phyloP scores from a whole-genome alignment of 2,329 filamentous ascomycete genomes.

The Capronia americana region DNA sequence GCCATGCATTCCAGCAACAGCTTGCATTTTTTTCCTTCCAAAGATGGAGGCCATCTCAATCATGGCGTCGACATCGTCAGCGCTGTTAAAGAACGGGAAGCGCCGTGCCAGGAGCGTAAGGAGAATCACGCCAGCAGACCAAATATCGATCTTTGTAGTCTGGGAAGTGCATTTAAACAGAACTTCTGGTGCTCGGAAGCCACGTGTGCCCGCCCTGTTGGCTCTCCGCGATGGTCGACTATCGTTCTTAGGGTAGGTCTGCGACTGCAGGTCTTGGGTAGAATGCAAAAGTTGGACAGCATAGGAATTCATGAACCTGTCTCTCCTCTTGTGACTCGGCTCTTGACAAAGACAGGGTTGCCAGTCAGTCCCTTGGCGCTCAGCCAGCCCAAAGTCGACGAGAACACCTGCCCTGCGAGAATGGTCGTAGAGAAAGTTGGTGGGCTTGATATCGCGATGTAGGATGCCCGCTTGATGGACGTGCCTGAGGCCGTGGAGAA shows the following conservation, averaged over 20 bases:
- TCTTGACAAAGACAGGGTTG: constrained; percentile 85
- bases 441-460: constrained; percentile 96
- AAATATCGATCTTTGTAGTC: constrained; percentile 92
- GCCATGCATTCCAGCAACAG: constrained; percentile 81
- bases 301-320: constrained; percentile 39
- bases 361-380: constrained; percentile 72
- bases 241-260: constrained; percentile 87
- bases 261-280: constrained; percentile 49
- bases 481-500: constrained; percentile 82
- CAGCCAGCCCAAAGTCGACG: constrained; percentile 98
- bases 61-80: constrained; percentile 97
- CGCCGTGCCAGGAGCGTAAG: constrained; percentile 90
- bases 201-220: constrained; percentile 91
- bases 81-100: constrained; percentile 98
- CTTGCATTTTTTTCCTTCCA: constrained; percentile 81
- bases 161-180: constrained; percentile 97
- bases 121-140: constrained; percentile 96
- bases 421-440: constrained; percentile 53
- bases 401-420: constrained; percentile 78
- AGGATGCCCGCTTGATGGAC: constrained; percentile 86
- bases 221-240: constrained; percentile 85
- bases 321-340: constrained; percentile 66
- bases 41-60: constrained; percentile 98
- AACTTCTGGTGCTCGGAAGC: constrained; percentile 95
- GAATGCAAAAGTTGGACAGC: constrained; percentile 48